Evolutionary conservation across 768 basidiomycete species (phyloP).

Genomic region (Tephrocybe sp.): DNA sequence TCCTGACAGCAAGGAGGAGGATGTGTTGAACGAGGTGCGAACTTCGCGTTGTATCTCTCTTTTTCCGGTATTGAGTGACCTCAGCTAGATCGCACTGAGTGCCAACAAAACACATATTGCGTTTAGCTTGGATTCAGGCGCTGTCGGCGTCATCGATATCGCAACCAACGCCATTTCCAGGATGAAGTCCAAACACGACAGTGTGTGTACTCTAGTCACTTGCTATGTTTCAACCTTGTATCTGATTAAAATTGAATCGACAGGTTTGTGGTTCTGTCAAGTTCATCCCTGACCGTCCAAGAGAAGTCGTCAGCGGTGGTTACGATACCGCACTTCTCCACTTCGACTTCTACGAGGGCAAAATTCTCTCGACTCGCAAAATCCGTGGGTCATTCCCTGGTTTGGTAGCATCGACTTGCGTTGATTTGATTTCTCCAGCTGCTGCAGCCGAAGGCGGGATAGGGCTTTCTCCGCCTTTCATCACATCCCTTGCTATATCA

Average conservation of each 20-base stretch:
- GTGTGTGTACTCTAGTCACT: constrained; percentile 39
- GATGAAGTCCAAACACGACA: constrained; percentile 64
- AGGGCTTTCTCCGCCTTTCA: constrained; percentile 71
- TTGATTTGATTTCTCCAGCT: constrained; percentile 25
- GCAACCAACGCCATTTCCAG: constrained; percentile 40
- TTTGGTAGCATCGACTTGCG: neutral
- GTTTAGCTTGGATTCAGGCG: constrained; percentile 69
- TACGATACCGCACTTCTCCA: constrained; percentile 71
- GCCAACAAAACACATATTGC: constrained; percentile 54
- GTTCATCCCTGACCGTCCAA: constrained; percentile 70
- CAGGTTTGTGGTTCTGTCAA: constrained; percentile 71
- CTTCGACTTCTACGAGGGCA: constrained; percentile 58
- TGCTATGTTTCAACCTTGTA: neutral
- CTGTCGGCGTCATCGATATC: constrained; percentile 65
- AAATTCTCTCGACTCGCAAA: constrained; percentile 53
- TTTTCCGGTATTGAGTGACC: constrained; percentile 23
- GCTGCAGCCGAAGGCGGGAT: constrained; percentile 43
- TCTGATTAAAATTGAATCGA: neutral
- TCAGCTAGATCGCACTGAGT: constrained; percentile 64
- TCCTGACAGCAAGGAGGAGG: constrained; percentile 46
- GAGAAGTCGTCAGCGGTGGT: constrained; percentile 74
- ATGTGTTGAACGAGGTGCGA: constrained; percentile 69
- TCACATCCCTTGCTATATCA: constrained; percentile 61
- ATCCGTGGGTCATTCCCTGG: constrained; percentile 41
- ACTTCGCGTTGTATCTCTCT: neutral